phyloP scores from a whole-genome alignment of 768 basidiomycete species.

The Pleurotus tuoliensis region DNA sequence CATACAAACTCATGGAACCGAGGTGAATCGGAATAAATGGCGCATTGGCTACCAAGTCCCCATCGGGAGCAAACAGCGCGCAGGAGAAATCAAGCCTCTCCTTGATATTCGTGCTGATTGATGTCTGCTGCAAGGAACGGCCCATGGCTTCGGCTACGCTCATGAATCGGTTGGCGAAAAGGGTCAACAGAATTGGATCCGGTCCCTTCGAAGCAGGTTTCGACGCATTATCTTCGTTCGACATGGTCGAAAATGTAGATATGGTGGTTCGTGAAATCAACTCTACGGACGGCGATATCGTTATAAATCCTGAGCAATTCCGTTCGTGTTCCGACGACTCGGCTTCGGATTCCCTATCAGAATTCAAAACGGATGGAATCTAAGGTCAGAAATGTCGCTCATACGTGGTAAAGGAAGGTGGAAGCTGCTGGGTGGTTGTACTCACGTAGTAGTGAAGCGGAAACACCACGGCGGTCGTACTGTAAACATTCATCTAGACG shows the following conservation, averaged over 20 bases:
- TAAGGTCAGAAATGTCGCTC: too few species aligned
- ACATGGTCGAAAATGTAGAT: not conserved
- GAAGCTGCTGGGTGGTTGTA: too few species aligned
- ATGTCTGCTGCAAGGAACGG: slow-evolving; percentile 82
- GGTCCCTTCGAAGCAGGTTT: slow-evolving; percentile 40
- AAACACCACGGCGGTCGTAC: too few species aligned
- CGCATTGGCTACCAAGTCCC: slow-evolving; percentile 91
- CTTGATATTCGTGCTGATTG: slow-evolving; percentile 94
- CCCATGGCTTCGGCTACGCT: slow-evolving; percentile 97
- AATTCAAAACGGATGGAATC: too few species aligned
- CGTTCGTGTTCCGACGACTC: too few species aligned
- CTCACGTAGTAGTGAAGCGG: too few species aligned
- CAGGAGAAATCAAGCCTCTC: slow-evolving; percentile 95
- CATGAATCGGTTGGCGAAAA: slow-evolving; percentile 98
- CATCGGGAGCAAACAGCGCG: slow-evolving; percentile 92
- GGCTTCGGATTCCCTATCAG: too few species aligned
- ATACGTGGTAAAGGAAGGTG: too few species aligned
- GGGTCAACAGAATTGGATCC: slow-evolving; percentile 83
- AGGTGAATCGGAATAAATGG: slow-evolving; percentile 88
- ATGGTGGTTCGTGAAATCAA: too few species aligned
- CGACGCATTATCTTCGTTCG: slow-evolving; percentile 9
- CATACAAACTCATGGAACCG: slow-evolving; percentile 89
- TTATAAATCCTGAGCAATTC: too few species aligned
- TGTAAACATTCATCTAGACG: too few species aligned
- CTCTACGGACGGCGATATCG: too few species aligned